These are phyloP conservation scores for Xylaria flabelliformis DNA, from an alignment of 495 filamentous ascomycete species.

Conservation along the genomic window DNA sequence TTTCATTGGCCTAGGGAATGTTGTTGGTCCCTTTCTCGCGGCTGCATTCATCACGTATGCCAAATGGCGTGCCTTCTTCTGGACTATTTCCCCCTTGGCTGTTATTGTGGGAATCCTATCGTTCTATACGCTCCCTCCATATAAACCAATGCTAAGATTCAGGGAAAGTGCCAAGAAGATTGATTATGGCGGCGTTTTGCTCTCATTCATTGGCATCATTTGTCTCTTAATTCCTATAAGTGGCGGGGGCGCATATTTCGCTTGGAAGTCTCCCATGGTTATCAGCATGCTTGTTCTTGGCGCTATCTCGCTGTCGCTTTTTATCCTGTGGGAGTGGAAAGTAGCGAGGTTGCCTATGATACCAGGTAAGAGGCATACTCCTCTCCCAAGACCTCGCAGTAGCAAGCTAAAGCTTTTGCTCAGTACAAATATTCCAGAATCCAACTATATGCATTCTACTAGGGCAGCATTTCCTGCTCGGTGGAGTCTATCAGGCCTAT, in stretches of 20 bases:
- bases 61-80: slow-evolving; percentile 30
- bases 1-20: slow-evolving; percentile 70
- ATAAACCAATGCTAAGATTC: slow-evolving; percentile 39
- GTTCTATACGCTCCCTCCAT: slow-evolving; percentile 44
- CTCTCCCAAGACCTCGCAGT: background rate
- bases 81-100: slow-evolving; percentile 27
- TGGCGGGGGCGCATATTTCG: slow-evolving; percentile 64
- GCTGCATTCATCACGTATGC: slow-evolving; percentile 64
- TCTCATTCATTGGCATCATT: slow-evolving; percentile 60
- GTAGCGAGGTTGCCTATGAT: slow-evolving; percentile 43
- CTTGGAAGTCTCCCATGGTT: slow-evolving; percentile 65
- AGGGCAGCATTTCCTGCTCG: slow-evolving; percentile 66
- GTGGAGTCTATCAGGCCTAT: slow-evolving; percentile 63
- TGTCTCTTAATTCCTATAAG: slow-evolving; percentile 36
- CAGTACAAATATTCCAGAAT: slow-evolving; percentile 58
- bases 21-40: slow-evolving; percentile 73
- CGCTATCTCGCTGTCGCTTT: slow-evolving; percentile 46
- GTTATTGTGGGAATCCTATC: slow-evolving; percentile 35
- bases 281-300: slow-evolving; percentile 68
- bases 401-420: slow-evolving; percentile 23
- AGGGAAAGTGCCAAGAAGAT: slow-evolving; percentile 57
- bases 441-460: slow-evolving; percentile 59
- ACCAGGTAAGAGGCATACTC: slow-evolving; percentile 48
- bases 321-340: slow-evolving; percentile 37
- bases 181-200: slow-evolving; percentile 60